Conservation (phyloP, 352 stramenopile genomes). For the Phytophthora brassicae region DNA sequence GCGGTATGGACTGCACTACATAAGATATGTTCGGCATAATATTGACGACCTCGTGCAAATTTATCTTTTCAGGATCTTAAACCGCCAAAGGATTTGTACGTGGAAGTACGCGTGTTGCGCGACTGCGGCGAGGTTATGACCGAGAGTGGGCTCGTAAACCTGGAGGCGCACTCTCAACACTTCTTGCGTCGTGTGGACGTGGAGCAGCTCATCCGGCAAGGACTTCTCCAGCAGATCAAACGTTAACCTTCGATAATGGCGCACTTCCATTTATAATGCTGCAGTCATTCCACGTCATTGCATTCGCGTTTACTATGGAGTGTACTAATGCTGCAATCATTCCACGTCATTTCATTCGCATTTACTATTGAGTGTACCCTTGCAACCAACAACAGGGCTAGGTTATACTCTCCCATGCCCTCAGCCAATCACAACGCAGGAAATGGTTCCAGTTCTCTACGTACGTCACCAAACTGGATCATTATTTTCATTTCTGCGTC, state of each 20-base stretch:
- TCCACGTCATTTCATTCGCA: slow-evolving; percentile 23
- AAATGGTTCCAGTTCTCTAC: no score
- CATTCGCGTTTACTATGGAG: no score
- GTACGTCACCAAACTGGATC: slow-evolving; percentile 13
- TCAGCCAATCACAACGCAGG: slow-evolving; percentile 24
- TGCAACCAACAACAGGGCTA: not conserved
- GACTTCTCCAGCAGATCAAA: slow-evolving; percentile 84
- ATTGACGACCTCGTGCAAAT: not conserved
- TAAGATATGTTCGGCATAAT: not conserved
- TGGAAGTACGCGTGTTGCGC: slow-evolving; percentile 88
- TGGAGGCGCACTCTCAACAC: slow-evolving; percentile 87
- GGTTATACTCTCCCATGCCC: slow-evolving; percentile 1
- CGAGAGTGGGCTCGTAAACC: slow-evolving; percentile 86
- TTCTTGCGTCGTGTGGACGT: slow-evolving; percentile 87
- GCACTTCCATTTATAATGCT: slow-evolving; percentile 3
- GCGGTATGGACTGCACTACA: slow-evolving; percentile 40
- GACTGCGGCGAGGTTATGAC: slow-evolving; percentile 92
- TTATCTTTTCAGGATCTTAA: slow-evolving; percentile 59
- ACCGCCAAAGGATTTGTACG: slow-evolving; percentile 90
- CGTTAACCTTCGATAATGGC: slow-evolving; percentile 33
- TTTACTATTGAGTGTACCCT: slow-evolving; percentile 13
- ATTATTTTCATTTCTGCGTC: slow-evolving; percentile 1
- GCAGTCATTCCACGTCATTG: slow-evolving; percentile 24
- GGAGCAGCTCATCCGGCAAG: slow-evolving; percentile 83
- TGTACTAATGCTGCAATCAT: slow-evolving; percentile 20